Conservation (phyloP, 257 asterid genomes). For the Forsythia suspensa region DNA sequence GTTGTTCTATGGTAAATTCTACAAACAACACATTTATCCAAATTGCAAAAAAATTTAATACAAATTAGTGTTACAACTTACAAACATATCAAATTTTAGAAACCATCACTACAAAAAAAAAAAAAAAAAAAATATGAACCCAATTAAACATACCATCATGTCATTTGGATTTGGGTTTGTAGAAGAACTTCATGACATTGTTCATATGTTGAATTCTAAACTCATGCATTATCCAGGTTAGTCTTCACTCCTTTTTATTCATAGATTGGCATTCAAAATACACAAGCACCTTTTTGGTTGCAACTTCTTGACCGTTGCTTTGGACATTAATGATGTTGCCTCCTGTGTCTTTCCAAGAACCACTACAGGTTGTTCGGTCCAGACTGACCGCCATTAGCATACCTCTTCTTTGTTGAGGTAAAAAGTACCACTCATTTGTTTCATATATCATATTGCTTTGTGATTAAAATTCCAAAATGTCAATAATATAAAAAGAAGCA, state of each 20-base stretch:
- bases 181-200: background rate
- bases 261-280: background rate
- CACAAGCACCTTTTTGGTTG: background rate
- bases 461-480: background rate
- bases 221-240: conserved; percentile 2
- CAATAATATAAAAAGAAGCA: too few relatives aligned
- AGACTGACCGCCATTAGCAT: background rate
- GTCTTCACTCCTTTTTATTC: too few relatives aligned
- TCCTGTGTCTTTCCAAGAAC: background rate
- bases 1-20: background rate
- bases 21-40: background rate
- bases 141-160: background rate
- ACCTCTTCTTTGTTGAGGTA: background rate
- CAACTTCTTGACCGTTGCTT: background rate
- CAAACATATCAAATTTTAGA: too few relatives aligned
- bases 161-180: background rate
- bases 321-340: background rate
- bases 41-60: background rate
- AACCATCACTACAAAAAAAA: too few relatives aligned
- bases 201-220: background rate
- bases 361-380: background rate
- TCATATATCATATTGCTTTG: background rate
- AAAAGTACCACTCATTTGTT: background rate
- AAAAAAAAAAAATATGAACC: background rate
- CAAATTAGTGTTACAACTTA: background rate